A percentile compares a stretch with the other conserved stretches of the same genome.
Evolutionary conservation across 495 filamentous ascomycete genomes (phyloP).

Genomic region (Xanthoparmelia taractica): DNA sequence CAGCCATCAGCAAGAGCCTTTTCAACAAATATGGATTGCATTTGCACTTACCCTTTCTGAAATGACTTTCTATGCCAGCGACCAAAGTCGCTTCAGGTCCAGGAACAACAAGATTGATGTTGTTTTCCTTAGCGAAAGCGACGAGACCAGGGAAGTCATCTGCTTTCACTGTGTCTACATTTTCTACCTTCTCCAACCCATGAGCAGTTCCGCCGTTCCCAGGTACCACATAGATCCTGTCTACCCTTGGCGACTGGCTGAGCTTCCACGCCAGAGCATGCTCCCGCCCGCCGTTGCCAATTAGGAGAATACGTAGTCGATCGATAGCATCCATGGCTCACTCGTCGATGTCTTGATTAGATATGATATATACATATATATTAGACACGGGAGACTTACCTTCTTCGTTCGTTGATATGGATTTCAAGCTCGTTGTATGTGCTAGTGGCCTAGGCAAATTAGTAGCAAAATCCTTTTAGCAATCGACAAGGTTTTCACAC

Average conservation of each 20-base stretch:
- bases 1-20: conserved; percentile 26
- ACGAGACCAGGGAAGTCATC: conserved; percentile 74
- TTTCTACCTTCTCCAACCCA: conserved; percentile 57
- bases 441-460: no score
- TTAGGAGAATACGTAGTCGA: no score
- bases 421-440: no score
- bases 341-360: no score
- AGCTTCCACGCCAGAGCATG: conserved; percentile 95
- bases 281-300: conserved; percentile 90
- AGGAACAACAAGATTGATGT: conserved; percentile 78
- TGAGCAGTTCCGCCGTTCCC: conserved; percentile 86
- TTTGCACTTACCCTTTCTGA: conserved; percentile 52
- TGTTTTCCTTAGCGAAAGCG: conserved; percentile 59
- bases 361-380: no score
- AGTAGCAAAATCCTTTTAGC: no score
- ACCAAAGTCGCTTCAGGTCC: conserved; percentile 94
- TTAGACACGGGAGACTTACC: no score
- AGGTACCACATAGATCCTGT: conserved; percentile 28
- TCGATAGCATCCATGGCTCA: no score
- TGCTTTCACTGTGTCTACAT: conserved; percentile 56
- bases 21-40: no score
- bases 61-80: conserved; percentile 77
- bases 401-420: no score
- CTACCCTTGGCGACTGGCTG: conserved; percentile 55
- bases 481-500: no score